Evolutionary conservation across 148 eudicot species (phyloP).

Genomic region (Cornus controversa): DNA sequence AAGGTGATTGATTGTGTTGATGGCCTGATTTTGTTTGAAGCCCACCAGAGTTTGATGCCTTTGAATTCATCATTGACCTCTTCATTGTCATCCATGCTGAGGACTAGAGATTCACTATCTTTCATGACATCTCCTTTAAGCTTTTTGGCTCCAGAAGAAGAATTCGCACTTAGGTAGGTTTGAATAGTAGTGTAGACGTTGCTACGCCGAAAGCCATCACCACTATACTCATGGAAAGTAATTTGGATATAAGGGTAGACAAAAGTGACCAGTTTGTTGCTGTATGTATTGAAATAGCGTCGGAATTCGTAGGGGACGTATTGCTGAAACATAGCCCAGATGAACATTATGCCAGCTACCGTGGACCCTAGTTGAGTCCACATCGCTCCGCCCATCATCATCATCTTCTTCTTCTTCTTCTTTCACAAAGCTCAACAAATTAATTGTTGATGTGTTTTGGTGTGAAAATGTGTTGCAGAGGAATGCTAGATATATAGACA

Average conservation of each 20-base stretch:
- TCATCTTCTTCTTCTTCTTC: background rate
- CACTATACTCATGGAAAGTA: conserved; percentile 20
- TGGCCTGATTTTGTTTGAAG: background rate
- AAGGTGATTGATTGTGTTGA: background rate
- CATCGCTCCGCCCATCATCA: background rate
- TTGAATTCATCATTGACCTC: conserved; percentile 26
- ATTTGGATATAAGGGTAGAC: conserved; percentile 26
- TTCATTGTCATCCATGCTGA: conserved; percentile 32
- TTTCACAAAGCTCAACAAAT: background rate
- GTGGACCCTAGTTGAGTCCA: conserved; percentile 9
- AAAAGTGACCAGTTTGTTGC: background rate
- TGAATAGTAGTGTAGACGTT: conserved; percentile 21
- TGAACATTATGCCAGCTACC: conserved; percentile 18
- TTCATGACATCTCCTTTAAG: conserved; percentile 27
- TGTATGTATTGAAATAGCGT: conserved; percentile 1
- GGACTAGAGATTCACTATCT: conserved; percentile 20
- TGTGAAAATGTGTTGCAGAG: background rate
- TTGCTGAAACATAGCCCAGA: conserved; percentile 26
- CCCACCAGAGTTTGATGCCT: conserved; percentile 32
- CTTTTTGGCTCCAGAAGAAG: conserved; percentile 14
- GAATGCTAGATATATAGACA: background rate
- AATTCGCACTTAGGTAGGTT: conserved; percentile 26
- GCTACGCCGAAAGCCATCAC: conserved; percentile 18
- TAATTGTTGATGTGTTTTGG: background rate
- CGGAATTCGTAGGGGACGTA: conserved; percentile 17